Conservation (phyloP, 75 land plant species). For the Sequoia sempervirens region DNA sequence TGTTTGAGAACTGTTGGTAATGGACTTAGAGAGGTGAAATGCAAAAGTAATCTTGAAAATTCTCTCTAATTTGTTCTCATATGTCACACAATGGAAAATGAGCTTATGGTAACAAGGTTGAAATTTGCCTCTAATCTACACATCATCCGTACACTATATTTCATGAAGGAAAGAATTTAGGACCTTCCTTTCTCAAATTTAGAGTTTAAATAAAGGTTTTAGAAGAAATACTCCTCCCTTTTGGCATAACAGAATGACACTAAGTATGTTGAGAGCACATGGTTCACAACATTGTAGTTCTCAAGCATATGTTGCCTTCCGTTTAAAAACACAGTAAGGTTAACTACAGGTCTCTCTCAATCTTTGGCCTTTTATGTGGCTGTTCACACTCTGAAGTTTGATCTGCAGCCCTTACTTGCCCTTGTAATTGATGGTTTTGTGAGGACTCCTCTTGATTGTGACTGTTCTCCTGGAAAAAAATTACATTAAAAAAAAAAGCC, state of each 20-base stretch:
- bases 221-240: not conserved
- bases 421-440: constrained; percentile 10
- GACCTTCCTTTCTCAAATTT: constrained; percentile 7
- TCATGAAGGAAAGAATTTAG: not conserved
- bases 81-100: not conserved
- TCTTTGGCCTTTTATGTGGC: constrained; percentile 10
- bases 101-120: not conserved
- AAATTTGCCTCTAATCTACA: constrained; percentile 5
- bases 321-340: not conserved
- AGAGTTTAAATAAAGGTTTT: not conserved
- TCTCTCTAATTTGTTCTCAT: not conserved
- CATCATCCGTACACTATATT: not conserved
- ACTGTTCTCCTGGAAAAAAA: not conserved
- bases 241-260: not conserved
- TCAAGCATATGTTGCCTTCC: not conserved
- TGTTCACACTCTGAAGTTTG: not conserved
- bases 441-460: constrained; percentile 11
- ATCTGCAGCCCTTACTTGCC: constrained; percentile 6
- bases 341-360: constrained; percentile 6
- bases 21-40: constrained; percentile 1
- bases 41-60: not conserved
- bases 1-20: not conserved
- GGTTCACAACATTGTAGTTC: not conserved
- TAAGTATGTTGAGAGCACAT: not conserved
- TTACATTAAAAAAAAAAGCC: not conserved